These are phyloP conservation scores for Cajanus cajan DNA, from an alignment of 306 rosid species.

Conservation along the genomic window DNA sequence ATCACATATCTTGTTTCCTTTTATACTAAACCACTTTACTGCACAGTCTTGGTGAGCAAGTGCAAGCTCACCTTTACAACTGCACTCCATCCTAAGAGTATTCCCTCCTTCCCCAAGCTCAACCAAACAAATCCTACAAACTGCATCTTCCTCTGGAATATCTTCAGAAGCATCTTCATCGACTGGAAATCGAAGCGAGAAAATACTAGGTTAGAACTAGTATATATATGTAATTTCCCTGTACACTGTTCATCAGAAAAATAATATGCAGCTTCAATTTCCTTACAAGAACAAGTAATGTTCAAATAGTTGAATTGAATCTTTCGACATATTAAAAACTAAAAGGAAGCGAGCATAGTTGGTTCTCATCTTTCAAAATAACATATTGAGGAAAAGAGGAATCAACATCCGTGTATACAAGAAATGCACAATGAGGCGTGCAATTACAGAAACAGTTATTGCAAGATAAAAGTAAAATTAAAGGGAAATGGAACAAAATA, in stretches of 20 bases:
- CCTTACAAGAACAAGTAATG: not conserved
- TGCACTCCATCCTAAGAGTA: slow-evolving; percentile 76
- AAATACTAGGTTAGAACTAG: not conserved
- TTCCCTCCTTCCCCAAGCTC: slow-evolving; percentile 75
- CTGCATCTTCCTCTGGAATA: slow-evolving; percentile 83
- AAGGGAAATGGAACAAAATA: not conserved
- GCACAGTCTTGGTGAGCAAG: slow-evolving; percentile 87
- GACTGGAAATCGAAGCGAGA: slow-evolving; percentile 33
- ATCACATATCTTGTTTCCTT: slow-evolving; percentile 78
- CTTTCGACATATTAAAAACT: not conserved
- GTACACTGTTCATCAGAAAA: not conserved
- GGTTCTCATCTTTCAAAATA: not conserved
- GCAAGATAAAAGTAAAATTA: not conserved
- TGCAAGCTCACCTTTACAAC: slow-evolving; percentile 86
- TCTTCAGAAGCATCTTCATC: slow-evolving; percentile 60
- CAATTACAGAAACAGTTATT: not conserved
- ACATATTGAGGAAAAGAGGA: not conserved
- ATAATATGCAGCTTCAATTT: not conserved
- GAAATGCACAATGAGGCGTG: not conserved
- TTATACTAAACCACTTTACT: slow-evolving; percentile 78
- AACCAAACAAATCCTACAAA: slow-evolving; percentile 72
- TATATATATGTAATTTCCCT: not conserved
- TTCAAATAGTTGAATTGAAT: not conserved
- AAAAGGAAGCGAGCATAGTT: not conserved
- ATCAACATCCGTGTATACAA: not conserved